Evolutionary conservation across 768 basidiomycete species (phyloP).

Genomic region (Sarcomyxa edulis): DNA sequence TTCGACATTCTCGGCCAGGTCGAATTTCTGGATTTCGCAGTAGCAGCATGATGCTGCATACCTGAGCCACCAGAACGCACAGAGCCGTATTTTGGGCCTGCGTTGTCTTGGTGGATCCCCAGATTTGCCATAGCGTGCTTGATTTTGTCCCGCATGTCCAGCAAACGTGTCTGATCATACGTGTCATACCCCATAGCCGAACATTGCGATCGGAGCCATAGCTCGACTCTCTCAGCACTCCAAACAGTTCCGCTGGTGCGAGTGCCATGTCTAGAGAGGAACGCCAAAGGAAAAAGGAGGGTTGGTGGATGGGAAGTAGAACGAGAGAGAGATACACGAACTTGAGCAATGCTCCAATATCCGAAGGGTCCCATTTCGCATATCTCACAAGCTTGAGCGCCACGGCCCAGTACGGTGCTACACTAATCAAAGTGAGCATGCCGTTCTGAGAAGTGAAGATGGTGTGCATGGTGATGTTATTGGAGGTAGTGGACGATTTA

Average conservation of each 20-base stretch:
- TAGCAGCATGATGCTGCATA: too few species aligned
- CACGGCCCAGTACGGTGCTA: slow-evolving; percentile 68
- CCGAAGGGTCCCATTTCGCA: slow-evolving; percentile 53
- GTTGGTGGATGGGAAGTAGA: background rate
- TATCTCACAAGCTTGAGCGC: slow-evolving; percentile 71
- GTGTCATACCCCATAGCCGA: slow-evolving; percentile 58
- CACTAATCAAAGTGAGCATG: slow-evolving; percentile 47
- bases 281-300: background rate
- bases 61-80: too few species aligned
- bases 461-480: slow-evolving; percentile 50
- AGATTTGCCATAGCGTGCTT: slow-evolving; percentile 59
- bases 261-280: slow-evolving; percentile 41
- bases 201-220: slow-evolving; percentile 53
- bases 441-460: slow-evolving; percentile 51
- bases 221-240: slow-evolving; percentile 48
- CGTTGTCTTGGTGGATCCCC: too few species aligned
- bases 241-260: slow-evolving; percentile 46
- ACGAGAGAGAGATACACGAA: too few species aligned
- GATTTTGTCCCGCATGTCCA: slow-evolving; percentile 44
- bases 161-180: slow-evolving; percentile 39
- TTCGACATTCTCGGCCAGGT: too few species aligned
- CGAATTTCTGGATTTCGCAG: too few species aligned
- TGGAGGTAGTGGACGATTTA: slow-evolving; percentile 39
- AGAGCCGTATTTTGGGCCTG: too few species aligned
- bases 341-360: slow-evolving; percentile 65